Percentiles rank a stretch among this genome's conserved stretches.
Conservation (phyloP, 2,329 filamentous ascomycete genomes). For the Teratosphaeria epicoccoides region DNA sequence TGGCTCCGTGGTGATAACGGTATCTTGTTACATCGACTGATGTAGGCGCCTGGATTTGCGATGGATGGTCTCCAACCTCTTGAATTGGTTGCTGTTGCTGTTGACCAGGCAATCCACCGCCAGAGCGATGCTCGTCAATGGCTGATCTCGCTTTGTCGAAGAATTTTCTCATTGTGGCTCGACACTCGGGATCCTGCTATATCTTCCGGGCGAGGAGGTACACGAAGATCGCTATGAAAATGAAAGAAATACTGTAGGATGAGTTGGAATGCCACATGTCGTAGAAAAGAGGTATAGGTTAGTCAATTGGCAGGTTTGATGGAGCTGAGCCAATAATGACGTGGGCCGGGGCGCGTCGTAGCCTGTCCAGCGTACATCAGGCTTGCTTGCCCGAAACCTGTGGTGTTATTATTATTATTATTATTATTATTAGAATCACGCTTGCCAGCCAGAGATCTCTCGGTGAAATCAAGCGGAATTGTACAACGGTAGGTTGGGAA, state of each 20-base stretch:
- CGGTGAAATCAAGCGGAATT: too few relatives aligned
- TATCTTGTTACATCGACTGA: conserved; percentile 40
- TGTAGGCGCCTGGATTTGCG: conserved; percentile 29
- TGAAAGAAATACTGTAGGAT: conserved; percentile 5
- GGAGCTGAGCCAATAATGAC: background rate
- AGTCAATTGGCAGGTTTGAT: background rate
- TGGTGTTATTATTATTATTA: too few relatives aligned
- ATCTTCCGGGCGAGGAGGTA: conserved; percentile 10
- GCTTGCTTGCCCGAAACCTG: background rate
- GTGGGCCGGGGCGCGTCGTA: background rate
- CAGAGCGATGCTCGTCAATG: conserved; percentile 16
- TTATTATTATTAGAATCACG: too few relatives aligned
- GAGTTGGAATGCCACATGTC: conserved; percentile 1
- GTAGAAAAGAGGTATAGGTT: background rate
- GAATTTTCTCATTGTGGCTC: conserved; percentile 28
- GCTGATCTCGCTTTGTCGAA: conserved; percentile 28
- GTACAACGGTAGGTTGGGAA: too few relatives aligned
- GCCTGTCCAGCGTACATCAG: background rate
- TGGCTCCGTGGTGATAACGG: conserved; percentile 50
- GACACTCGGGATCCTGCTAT: conserved; percentile 7
- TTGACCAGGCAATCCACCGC: conserved; percentile 10
- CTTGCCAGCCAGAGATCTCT: too few relatives aligned
- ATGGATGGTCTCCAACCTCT: conserved; percentile 10
- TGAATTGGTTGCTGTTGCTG: conserved; percentile 10
- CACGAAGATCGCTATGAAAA: conserved; percentile 12